Percentiles rank a stretch among this genome's conserved stretches.
phyloP scores from a whole-genome alignment of 352 stramenopile species.

The Thalassiosira hispida region DNA sequence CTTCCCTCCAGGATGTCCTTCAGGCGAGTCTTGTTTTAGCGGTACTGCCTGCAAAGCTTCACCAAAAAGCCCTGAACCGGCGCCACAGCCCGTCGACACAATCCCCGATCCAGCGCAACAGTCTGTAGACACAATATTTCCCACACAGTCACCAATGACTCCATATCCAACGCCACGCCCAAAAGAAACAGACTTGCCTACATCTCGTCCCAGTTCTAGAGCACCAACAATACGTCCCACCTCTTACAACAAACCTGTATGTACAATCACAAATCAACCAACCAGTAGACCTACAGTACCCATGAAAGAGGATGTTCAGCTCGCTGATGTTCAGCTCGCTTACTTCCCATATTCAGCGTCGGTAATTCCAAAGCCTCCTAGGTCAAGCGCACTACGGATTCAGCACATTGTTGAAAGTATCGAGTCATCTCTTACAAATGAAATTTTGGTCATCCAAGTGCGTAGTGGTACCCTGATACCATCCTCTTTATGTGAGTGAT shows the following conservation, averaged over 20 bases:
- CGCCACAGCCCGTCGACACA: too few relatives aligned
- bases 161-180: background rate
- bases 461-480: conserved; percentile 3
- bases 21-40: background rate
- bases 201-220: background rate
- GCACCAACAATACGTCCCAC: background rate
- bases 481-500: conserved; percentile 50
- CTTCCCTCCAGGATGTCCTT: background rate
- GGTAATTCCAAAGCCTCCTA: conserved; percentile 10
- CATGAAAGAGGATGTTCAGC: too few relatives aligned
- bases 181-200: background rate
- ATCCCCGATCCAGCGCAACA: too few relatives aligned
- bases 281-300: background rate
- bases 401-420: conserved; percentile 26
- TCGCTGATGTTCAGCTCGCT: background rate
- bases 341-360: conserved; percentile 5
- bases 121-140: background rate
- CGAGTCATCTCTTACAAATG: conserved; percentile 19
- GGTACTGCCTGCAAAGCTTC: background rate
- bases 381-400: conserved; percentile 13
- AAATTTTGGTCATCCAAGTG: conserved; percentile 40
- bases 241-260: background rate
- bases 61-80: too few relatives aligned
- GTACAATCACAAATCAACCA: background rate
- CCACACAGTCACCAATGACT: background rate